A percentile compares a stretch with the other conserved stretches of the same genome.
Conservation (phyloP, 352 stramenopile genomes). For the Pythium folliculosum region DNA sequence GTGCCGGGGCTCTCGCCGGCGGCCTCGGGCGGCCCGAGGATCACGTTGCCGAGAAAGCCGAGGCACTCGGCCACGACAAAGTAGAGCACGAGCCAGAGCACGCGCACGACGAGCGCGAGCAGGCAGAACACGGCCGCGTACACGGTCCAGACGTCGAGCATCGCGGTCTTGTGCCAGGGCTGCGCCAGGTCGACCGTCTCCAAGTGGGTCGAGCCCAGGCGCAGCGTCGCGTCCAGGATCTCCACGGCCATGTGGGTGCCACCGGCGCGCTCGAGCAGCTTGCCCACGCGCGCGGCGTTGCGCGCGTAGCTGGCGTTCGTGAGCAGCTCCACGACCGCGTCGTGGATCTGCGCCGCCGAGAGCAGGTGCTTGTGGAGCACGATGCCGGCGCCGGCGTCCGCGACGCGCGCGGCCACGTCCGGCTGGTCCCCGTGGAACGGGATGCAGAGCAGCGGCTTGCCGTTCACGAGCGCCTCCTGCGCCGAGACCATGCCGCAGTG, state of each 20-base stretch:
- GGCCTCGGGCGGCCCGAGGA: conserved; percentile 38
- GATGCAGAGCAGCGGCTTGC: conserved; percentile 85
- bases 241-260: conserved; percentile 63
- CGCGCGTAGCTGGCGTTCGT: conserved; percentile 48
- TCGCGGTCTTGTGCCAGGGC: conserved; percentile 76
- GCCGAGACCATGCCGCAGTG: conserved; percentile 87
- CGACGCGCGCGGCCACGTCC: conserved; percentile 78
- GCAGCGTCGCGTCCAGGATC: conserved; percentile 67
- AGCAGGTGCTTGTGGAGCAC: conserved; percentile 76
- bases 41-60: conserved; percentile 37
- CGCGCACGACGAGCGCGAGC: conserved; percentile 55
- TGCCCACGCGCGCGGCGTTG: conserved; percentile 52
- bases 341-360: conserved; percentile 52
- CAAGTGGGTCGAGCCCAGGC: conserved; percentile 59
- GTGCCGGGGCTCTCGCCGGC: not conserved
- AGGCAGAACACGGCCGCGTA: conserved; percentile 74
- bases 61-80: conserved; percentile 54
- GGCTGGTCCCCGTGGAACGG: conserved; percentile 89
- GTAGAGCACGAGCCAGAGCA: conserved; percentile 72
- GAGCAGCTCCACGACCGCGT: conserved; percentile 47
- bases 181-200: conserved; percentile 64
- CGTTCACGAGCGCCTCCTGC: conserved; percentile 77
- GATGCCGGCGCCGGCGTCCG: conserved; percentile 70
- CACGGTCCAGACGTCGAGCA: conserved; percentile 82
- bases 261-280: conserved; percentile 57